Base-by-base conservation (phyloP, 176 grass and related monocot genomes). In the Bromus sterilis region DNA sequence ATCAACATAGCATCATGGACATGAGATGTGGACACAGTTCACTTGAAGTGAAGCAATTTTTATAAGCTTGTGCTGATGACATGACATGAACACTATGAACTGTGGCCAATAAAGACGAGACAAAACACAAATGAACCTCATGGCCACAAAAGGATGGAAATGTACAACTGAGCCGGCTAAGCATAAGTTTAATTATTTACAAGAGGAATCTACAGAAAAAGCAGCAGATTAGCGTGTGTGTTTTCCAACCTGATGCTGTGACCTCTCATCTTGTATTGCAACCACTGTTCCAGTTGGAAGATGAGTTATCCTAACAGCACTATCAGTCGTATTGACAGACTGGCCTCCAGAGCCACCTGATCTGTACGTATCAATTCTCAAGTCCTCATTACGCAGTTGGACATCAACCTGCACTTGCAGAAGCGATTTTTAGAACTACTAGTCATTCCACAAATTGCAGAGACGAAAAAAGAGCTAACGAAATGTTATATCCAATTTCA, bases 261-360 rank as follows among this genome's bases (percentile, higher is more conserved):
- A 98, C 85, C 96, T 98, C 92, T 98, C 96, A 7, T 98, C 93
- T 93, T 98, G 96, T 83, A 98, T 98, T 51, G 96, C 96, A 63
- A 93, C 90, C 18, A 84, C 79, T 24, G 88, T 93, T 88, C 93
- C 91, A 11, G 96, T 89, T 44, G 96, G 96, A 79, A 98, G 80
- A 74, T 98, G 96, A 64, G 89, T 98, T 83, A 98, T 76, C 86
- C 96, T 93, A 70, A 99, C 96, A 69, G 93, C 96, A 80, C 96
- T 95, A 46, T 95, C 86, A 24, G 96, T 99, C 24, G 96, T 98
- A 77, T 98, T 93, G 21, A 99, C 93, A 81, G 93, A 99, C 42
- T 99, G 96, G 43, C 96, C 96, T 55, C 96, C 93, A 35, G 58
- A 89, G 36, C 96, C 96, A 84, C 89, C 93, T 24, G 93, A 85